Percentiles rank a stretch among this genome's conserved stretches.
phyloP scores from a whole-genome alignment of 352 stramenopile genomes.

The Blastocystis sp. region DNA sequence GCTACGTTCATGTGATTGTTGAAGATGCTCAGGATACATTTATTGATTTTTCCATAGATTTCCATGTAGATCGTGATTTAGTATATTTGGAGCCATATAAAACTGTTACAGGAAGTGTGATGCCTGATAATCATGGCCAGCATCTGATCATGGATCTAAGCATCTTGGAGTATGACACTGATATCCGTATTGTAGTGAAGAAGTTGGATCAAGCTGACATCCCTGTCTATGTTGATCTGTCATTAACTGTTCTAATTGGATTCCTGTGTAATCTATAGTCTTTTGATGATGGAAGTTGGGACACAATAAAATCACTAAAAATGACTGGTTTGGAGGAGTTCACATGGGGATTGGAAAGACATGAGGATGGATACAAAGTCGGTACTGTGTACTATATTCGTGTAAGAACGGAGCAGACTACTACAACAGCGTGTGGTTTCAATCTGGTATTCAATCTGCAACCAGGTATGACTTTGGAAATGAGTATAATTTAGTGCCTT shows the following conservation, averaged over 20 bases:
- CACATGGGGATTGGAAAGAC: neutral
- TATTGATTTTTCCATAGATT: constrained; percentile 1
- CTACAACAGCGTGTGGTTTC: neutral
- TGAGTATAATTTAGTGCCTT: neutral
- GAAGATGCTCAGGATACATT: neutral
- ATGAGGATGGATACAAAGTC: neutral
- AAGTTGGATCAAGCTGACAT: constrained; percentile 19
- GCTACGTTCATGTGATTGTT: constrained; percentile 8
- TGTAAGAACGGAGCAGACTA: neutral
- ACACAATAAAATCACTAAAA: neutral
- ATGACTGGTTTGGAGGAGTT: neutral
- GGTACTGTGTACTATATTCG: constrained; percentile 42
- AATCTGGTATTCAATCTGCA: neutral
- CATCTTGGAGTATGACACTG: constrained; percentile 2
- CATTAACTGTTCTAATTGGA: neutral
- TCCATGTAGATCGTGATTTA: constrained; percentile 38
- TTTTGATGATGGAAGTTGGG: constrained; percentile 57
- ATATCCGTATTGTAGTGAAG: neutral
- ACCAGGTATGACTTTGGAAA: neutral
- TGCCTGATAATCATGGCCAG: constrained; percentile 1
- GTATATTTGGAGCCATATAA: neutral
- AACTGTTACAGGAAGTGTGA: neutral
- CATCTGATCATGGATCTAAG: constrained; percentile 40
- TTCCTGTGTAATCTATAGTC: neutral
- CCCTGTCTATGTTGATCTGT: neutral